Evolutionary conservation across 2,329 filamentous ascomycete species (phyloP), one percentile per base, ranked within the genome.

Genomic region (Sporothrix euskadiensis): DNA sequence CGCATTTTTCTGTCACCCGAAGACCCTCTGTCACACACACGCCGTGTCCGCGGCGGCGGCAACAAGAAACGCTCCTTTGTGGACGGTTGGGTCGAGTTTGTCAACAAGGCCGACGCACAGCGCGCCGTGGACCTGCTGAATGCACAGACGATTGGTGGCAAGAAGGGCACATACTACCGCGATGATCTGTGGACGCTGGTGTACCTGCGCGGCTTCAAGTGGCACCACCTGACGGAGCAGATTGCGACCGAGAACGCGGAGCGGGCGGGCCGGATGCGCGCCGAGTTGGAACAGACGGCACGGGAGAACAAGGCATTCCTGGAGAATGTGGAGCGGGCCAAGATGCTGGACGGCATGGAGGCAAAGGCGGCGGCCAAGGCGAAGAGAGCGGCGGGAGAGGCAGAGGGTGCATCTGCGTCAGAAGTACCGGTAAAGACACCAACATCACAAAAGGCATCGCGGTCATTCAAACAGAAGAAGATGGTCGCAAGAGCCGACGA

Each of bases 71-170:
- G 90, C 74, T 88, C 88, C n/a, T 96, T 90, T 82, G 91, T 89
- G 3, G 94, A 97, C 81, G 94, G 93, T 63, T 97, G 93, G 93
- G 89, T 96, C 39, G 94, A 97, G 81, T 97, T 95, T 78, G 81
- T 89, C 49, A 86, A 87, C 75, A 96, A 96, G 81, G 86, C 87
- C 76, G 90, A 94, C 75, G 93, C 93, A 49, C 94, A 94, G 80
- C 84, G 88, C n/a, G 91, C 89, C 0, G 92, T 90, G 69, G 91
- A 93, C 77, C 86, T 92, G 35, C 84, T 97, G 69, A 97, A 97
- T 79, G 91, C 91, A 57, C 88, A 88, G 75, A 92, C 88, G 14
- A 92, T 96, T 74, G 93, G 93, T 69, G 93, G 93, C 35, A 94
- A 94, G 83, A 97, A 97, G 83, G 88, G 92, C 14, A 88, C 88